Percentiles rank a stretch among this genome's conserved stretches.
These are phyloP conservation scores for Grosmannia serpens DNA, from an alignment of 2,329 filamentous ascomycete genomes.

Conservation along the genomic window DNA sequence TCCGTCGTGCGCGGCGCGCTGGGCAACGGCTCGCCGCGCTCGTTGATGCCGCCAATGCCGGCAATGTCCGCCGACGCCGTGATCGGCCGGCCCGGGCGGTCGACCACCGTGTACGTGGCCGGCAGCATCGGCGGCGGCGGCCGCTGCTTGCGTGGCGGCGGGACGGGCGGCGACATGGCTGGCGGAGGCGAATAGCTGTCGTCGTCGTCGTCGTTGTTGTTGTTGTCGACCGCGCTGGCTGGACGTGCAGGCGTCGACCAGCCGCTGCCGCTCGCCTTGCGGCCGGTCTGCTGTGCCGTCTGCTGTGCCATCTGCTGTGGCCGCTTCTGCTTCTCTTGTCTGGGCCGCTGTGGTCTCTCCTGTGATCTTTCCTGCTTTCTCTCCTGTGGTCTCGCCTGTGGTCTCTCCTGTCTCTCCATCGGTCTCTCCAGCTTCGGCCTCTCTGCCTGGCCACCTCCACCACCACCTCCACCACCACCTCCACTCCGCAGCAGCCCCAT, in stretches of 20 bases:
- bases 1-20: slow-evolving; percentile 9
- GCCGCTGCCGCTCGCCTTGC: background rate
- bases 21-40: slow-evolving; percentile 17
- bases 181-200: slow-evolving; percentile 9
- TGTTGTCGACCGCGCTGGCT: background rate
- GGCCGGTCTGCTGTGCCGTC: background rate
- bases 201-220: slow-evolving; percentile 6
- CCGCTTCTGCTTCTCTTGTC: background rate
- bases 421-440: background rate
- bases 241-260: background rate
- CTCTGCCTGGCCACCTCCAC: background rate
- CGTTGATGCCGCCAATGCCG: slow-evolving; percentile 18
- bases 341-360: background rate
- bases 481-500: slow-evolving; percentile 34
- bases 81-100: background rate
- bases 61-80: background rate
- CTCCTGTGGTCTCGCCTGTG: background rate
- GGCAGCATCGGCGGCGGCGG: slow-evolving; percentile 3
- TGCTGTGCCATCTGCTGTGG: background rate
- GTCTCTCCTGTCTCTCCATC: background rate
- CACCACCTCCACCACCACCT: slow-evolving; percentile 8
- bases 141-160: background rate
- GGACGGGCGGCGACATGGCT: slow-evolving; percentile 3
- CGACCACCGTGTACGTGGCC: slow-evolving; percentile 10
- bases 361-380: background rate